Evolutionary conservation across 2,329 filamentous ascomycete genomes (phyloP).

Genomic region (Fusarium sp.): DNA sequence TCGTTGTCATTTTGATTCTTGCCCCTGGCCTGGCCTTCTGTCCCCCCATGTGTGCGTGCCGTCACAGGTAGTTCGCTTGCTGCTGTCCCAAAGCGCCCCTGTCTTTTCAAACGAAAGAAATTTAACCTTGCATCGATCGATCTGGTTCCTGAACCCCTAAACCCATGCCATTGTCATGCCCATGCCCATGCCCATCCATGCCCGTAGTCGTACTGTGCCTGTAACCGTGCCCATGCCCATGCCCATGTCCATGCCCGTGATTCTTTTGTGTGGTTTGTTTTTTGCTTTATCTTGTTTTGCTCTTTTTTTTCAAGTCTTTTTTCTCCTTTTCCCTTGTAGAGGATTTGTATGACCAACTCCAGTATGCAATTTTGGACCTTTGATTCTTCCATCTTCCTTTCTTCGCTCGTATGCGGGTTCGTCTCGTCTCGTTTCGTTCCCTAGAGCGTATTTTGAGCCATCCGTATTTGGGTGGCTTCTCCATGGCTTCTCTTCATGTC

Average conservation of each 20-base stretch:
- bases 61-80: background rate
- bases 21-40: background rate
- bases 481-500: slow-evolving; percentile 29
- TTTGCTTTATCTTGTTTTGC: background rate
- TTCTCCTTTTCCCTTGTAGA: background rate
- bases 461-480: background rate
- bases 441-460: background rate
- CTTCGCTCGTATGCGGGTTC: background rate
- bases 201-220: background rate
- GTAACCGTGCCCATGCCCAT: background rate
- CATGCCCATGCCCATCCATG: background rate
- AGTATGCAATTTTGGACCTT: slow-evolving; percentile 15
- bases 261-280: slow-evolving; percentile 8
- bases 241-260: background rate
- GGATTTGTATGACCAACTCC: slow-evolving; percentile 15
- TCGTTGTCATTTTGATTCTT: slow-evolving; percentile 26
- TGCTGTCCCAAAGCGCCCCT: slow-evolving; percentile 10
- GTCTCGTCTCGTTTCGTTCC: background rate
- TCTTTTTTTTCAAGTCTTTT: slow-evolving; percentile 6
- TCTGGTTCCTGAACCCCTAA: slow-evolving; percentile 25
- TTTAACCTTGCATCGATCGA: slow-evolving; percentile 12
- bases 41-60: background rate
- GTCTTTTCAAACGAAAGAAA: slow-evolving; percentile 33
- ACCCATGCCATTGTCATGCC: slow-evolving; percentile 21
- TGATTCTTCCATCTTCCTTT: background rate